Conservation (phyloP, 2,329 filamentous ascomycete genomes). For the Paramyrothecium roridum region DNA sequence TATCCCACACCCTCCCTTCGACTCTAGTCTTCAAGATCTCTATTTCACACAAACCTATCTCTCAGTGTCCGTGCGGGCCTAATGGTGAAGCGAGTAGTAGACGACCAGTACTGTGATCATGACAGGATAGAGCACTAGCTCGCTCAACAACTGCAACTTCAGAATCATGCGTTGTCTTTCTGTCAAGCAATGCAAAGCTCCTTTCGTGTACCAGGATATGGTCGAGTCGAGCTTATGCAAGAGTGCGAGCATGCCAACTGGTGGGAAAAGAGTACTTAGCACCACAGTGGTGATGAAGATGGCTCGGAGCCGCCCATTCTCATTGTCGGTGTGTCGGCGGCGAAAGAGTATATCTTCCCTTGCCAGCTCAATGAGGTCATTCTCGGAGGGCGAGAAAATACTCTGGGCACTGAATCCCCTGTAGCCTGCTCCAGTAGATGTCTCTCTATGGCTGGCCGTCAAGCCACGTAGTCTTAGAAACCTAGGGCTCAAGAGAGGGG, state of each 20-base stretch:
- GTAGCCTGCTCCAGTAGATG: not conserved
- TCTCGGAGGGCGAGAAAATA: slow-evolving; percentile 23
- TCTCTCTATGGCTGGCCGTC: slow-evolving; percentile 6
- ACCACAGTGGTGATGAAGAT: slow-evolving; percentile 37
- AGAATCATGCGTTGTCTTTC: slow-evolving; percentile 23
- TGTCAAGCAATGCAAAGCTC: slow-evolving; percentile 38
- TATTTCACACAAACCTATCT: too few relatives aligned
- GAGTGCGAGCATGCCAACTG: slow-evolving; percentile 42
- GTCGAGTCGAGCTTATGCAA: slow-evolving; percentile 40
- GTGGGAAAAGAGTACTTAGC: slow-evolving; percentile 40
- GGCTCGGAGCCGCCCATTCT: slow-evolving; percentile 23
- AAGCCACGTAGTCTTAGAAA: slow-evolving; percentile 18
- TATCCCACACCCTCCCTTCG: too few relatives aligned
- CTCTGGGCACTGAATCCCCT: slow-evolving; percentile 8
- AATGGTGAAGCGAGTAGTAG: slow-evolving; percentile 21
- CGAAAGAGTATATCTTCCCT: slow-evolving; percentile 25
- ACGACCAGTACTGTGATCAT: slow-evolving; percentile 27
- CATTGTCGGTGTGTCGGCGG: slow-evolving; percentile 19
- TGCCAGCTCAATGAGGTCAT: slow-evolving; percentile 25
- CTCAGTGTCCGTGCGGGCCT: not conserved
- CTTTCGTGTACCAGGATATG: slow-evolving; percentile 46
- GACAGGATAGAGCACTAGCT: slow-evolving; percentile 27
- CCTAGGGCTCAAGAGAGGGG: slow-evolving; percentile 8
- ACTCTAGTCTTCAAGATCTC: too few relatives aligned
- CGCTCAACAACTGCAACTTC: slow-evolving; percentile 32